Conservation (phyloP, 2,329 filamentous ascomycete species). For the Epichloe coenophiala region DNA sequence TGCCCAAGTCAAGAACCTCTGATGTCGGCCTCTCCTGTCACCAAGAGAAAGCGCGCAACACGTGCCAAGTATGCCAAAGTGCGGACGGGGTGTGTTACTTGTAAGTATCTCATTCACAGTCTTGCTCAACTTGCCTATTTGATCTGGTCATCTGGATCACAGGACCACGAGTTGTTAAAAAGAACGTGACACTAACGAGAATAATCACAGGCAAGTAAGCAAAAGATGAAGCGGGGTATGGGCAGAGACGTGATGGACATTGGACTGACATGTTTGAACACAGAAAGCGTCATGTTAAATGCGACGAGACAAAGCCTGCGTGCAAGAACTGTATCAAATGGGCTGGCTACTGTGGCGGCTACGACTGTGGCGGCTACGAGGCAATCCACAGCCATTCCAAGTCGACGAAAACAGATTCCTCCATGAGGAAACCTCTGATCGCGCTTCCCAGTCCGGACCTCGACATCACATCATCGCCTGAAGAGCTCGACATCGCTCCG, state of each 20-base stretch:
- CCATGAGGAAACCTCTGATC: neutral
- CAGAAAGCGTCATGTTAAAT: slow-evolving; percentile 22
- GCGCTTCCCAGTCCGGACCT: slow-evolving; percentile 2
- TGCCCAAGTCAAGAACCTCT: slow-evolving; percentile 2
- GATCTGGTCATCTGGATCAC: neutral
- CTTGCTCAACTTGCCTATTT: no score
- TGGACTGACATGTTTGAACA: slow-evolving; percentile 1
- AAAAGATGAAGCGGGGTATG: neutral
- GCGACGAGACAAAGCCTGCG: slow-evolving; percentile 21
- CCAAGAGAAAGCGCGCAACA: slow-evolving; percentile 6
- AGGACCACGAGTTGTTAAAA: neutral
- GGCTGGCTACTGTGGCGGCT: slow-evolving; percentile 21
- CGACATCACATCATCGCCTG: slow-evolving; percentile 4
- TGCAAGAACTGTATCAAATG: slow-evolving; percentile 22
- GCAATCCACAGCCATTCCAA: neutral
- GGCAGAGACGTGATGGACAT: neutral
- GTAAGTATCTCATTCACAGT: slow-evolving; percentile 11
- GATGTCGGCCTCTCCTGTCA: slow-evolving; percentile 7
- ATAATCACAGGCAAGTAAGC: slow-evolving; percentile 4
- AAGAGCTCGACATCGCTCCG: slow-evolving; percentile 1
- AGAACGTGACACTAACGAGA: neutral
- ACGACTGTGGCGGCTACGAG: slow-evolving; percentile 20
- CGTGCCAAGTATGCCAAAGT: slow-evolving; percentile 19
- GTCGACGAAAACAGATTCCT: neutral
- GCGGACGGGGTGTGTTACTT: slow-evolving; percentile 18